phyloP scores from a whole-genome alignment of 2,329 filamentous ascomycete species.

The Eutypa lata region DNA sequence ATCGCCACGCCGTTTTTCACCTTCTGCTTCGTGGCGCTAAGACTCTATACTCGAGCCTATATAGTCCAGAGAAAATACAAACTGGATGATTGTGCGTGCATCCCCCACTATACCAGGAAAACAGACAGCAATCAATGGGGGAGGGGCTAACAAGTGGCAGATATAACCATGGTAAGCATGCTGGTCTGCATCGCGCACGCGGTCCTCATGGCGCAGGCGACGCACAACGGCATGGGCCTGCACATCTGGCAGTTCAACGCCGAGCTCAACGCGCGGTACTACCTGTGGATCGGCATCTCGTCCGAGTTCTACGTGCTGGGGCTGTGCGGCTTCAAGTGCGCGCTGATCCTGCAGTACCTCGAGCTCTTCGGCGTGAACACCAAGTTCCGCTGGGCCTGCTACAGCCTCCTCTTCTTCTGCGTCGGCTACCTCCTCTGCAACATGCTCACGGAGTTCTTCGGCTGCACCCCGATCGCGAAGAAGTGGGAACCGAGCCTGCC shows the following conservation, averaged over 20 bases:
- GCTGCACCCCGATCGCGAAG: slow-evolving; percentile 25
- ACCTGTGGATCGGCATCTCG: slow-evolving; percentile 28
- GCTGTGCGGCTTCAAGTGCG: slow-evolving; percentile 27
- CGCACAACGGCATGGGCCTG: slow-evolving; percentile 28
- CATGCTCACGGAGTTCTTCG: slow-evolving; percentile 40
- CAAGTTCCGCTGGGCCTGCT: slow-evolving; percentile 25
- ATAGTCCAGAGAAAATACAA: slow-evolving; percentile 10
- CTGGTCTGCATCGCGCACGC: slow-evolving; percentile 21
- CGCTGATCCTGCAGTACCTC: slow-evolving; percentile 25
- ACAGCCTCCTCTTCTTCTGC: slow-evolving; percentile 29
- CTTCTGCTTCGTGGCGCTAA: slow-evolving; percentile 12
- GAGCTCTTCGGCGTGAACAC: slow-evolving; percentile 25
- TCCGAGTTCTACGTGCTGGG: slow-evolving; percentile 27
- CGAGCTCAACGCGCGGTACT: slow-evolving; percentile 26
- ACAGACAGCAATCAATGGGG: too few species aligned
- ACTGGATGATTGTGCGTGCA: slow-evolving; percentile 23
- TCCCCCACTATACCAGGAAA: too few species aligned
- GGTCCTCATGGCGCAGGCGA: slow-evolving; percentile 24
- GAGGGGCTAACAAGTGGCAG: slow-evolving; percentile 17
- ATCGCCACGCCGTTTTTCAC: slow-evolving; percentile 17
- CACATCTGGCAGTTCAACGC: slow-evolving; percentile 29
- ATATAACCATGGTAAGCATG: slow-evolving; percentile 25
- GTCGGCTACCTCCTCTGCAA: slow-evolving; percentile 60
- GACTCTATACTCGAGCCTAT: slow-evolving; percentile 18
- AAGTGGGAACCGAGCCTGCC: slow-evolving; percentile 21